Evolutionary conservation across 2,329 filamentous ascomycete genomes (phyloP).

Genomic region (Pseudophaeomoniella oleicola): DNA sequence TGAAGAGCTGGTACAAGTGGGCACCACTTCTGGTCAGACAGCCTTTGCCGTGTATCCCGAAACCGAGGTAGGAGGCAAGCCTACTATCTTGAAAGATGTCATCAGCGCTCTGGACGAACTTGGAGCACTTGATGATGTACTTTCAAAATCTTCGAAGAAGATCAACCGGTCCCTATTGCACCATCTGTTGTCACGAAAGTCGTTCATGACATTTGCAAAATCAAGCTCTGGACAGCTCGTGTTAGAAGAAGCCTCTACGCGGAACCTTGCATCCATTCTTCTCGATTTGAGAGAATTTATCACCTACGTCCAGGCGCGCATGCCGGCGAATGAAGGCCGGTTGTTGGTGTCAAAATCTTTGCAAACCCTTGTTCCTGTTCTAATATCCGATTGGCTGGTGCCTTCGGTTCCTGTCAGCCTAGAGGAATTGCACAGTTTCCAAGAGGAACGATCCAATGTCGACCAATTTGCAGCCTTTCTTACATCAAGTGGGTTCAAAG

Average conservation of each 20-base stretch:
- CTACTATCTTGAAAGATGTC: not conserved
- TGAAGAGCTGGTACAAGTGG: not conserved
- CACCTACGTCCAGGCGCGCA: not conserved
- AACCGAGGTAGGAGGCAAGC: not conserved
- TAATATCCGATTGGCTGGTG: slow-evolving; percentile 63
- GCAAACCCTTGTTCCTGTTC: slow-evolving; percentile 48
- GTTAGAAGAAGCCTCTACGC: not conserved
- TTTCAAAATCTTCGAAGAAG: slow-evolving; percentile 1
- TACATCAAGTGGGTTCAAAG: slow-evolving; percentile 47
- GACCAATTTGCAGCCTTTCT: slow-evolving; percentile 50
- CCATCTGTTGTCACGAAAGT: not conserved
- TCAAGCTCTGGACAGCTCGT: not conserved
- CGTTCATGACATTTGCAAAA: not conserved
- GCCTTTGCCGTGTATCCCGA: not conserved
- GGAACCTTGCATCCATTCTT: not conserved
- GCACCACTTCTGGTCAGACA: not conserved
- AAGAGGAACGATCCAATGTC: slow-evolving; percentile 52
- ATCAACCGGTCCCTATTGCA: not conserved
- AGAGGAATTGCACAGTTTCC: slow-evolving; percentile 51
- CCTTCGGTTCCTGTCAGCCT: slow-evolving; percentile 62
- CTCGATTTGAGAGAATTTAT: not conserved
- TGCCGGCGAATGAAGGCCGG: not conserved
- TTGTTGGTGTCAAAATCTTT: slow-evolving; percentile 33
- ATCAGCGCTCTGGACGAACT: slow-evolving; percentile 2
- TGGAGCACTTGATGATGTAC: slow-evolving; percentile 1